Evolutionary conservation across 1,139 yeast species (phyloP).

Genomic region (Lodderomyces margitis): DNA sequence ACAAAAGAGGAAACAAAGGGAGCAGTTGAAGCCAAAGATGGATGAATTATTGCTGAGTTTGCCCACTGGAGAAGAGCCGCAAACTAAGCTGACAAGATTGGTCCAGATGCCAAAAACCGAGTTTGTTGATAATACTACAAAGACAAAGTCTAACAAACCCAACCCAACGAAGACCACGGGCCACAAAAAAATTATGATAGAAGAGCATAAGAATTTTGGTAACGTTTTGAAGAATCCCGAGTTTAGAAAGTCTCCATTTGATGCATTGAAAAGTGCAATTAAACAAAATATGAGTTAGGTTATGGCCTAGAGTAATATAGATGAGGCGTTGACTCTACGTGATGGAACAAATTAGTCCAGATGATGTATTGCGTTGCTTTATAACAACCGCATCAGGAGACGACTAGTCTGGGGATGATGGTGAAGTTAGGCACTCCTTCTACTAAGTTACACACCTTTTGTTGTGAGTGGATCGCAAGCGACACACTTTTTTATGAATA

Average conservation of each 20-base stretch:
- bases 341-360: too few relatives aligned
- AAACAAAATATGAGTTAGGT: constrained; percentile 14
- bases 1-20: constrained; percentile 61
- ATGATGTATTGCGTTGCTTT: too few relatives aligned
- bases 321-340: too few relatives aligned
- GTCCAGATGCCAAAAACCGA: constrained; percentile 5
- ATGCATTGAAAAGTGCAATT: constrained; percentile 51
- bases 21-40: constrained; percentile 65
- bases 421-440: too few relatives aligned
- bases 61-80: constrained; percentile 20
- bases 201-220: constrained; percentile 57
- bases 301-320: too few relatives aligned
- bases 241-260: constrained; percentile 58
- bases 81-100: constrained; percentile 8
- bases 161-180: constrained; percentile 59
- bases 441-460: too few relatives aligned
- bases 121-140: constrained; percentile 21
- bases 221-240: constrained; percentile 49
- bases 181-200: constrained; percentile 48
- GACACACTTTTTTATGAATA: too few relatives aligned
- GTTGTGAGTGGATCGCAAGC: too few relatives aligned
- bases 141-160: constrained; percentile 50
- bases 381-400: too few relatives aligned
- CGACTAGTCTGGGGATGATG: too few relatives aligned
- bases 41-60: constrained; percentile 57